Conservation (phyloP, 352 stramenopile species). For the Albugo candida region DNA sequence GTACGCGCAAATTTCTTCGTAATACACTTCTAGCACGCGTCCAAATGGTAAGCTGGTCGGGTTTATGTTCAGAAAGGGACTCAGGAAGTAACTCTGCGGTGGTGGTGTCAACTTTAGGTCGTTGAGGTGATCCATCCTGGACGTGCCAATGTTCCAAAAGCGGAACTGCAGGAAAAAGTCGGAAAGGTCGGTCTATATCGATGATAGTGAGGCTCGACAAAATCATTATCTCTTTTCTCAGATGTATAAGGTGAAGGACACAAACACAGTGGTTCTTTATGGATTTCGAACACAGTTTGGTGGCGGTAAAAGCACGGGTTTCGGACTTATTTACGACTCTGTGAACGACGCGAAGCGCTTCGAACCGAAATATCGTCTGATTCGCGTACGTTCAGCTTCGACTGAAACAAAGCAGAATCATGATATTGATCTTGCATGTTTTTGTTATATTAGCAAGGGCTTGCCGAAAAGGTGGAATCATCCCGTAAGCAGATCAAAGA, state of each 20-base stretch:
- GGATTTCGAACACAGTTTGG: conserved; percentile 96
- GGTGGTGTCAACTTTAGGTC: conserved; percentile 28
- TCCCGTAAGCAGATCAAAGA: conserved; percentile 99
- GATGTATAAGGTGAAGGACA: conserved; percentile 94
- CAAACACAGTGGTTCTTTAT: conserved; percentile 92
- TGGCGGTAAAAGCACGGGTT: conserved; percentile 94
- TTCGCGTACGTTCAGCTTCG: conserved; percentile 26
- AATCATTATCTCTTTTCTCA: conserved; percentile 7
- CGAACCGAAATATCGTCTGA: conserved; percentile 95
- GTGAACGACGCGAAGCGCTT: conserved; percentile 97
- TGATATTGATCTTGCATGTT: not conserved
- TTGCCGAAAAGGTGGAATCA: conserved; percentile 89
- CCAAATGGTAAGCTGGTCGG: conserved; percentile 83
- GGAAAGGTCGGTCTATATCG: conserved; percentile 56
- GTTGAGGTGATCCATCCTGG: conserved; percentile 97
- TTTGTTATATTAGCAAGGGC: conserved; percentile 26
- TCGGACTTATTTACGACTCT: conserved; percentile 98
- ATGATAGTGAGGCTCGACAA: not conserved
- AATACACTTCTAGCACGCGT: conserved; percentile 94
- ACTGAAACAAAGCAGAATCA: not conserved
- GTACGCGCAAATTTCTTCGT: conserved; percentile 97
- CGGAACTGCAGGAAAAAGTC: conserved; percentile 95
- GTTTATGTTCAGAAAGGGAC: not conserved
- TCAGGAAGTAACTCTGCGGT: not conserved
- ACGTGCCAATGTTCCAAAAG: conserved; percentile 92